These are phyloP conservation scores for Lophiotrema nucula DNA, from an alignment of 495 filamentous ascomycete genomes.

Conservation along the genomic window DNA sequence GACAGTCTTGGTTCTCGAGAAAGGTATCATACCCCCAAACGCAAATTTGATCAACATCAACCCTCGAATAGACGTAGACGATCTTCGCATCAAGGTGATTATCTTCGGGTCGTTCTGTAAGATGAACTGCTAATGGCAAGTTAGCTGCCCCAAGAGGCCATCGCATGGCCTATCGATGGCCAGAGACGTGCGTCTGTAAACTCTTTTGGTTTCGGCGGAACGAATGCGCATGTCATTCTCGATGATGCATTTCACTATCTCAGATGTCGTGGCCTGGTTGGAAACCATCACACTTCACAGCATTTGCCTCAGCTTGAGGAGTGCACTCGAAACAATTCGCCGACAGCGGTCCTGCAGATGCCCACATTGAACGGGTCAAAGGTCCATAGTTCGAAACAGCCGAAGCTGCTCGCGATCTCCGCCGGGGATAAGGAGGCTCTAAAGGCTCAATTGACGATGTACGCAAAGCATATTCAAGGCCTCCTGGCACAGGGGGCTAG, in stretches of 20 bases:
- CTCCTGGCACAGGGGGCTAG: background rate
- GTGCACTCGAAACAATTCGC: background rate
- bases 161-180: slow-evolving; percentile 7
- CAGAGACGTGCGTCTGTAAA: slow-evolving; percentile 40
- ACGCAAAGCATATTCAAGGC: background rate
- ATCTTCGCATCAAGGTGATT: slow-evolving; percentile 1
- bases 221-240: slow-evolving; percentile 39
- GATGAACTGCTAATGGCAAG: background rate
- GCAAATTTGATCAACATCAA: slow-evolving; percentile 41
- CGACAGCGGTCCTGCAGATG: background rate
- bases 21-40: slow-evolving; percentile 41
- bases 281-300: background rate
- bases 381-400: background rate
- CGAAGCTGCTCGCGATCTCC: background rate
- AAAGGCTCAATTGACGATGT: background rate
- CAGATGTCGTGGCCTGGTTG: background rate
- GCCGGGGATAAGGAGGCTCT: background rate
- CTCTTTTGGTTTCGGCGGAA: slow-evolving; percentile 45
- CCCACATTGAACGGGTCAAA: background rate
- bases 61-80: slow-evolving; percentile 32
- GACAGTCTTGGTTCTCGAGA: slow-evolving; percentile 38
- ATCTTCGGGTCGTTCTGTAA: background rate
- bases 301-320: background rate
- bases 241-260: slow-evolving; percentile 35
- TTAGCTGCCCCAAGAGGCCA: slow-evolving; percentile 10